Evolutionary conservation across 495 filamentous ascomycete genomes (phyloP).

Genomic region (Tuber umbilicatum): DNA sequence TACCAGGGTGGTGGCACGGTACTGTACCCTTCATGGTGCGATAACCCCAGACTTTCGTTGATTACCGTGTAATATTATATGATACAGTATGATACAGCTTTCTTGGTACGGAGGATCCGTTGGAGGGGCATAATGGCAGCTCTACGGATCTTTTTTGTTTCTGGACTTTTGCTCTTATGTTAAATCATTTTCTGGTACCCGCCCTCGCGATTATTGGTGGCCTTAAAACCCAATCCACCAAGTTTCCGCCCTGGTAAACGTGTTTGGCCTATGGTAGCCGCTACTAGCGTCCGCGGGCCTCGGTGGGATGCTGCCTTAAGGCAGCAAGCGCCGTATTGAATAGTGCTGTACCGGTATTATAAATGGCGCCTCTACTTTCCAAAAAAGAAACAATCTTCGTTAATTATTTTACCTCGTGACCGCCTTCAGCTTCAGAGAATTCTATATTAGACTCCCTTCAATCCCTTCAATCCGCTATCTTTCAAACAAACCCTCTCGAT

Average conservation of each 20-base stretch:
- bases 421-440: neutral
- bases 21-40: neutral
- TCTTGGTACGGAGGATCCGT: neutral
- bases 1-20: no score
- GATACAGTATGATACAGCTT: no score
- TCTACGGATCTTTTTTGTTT: neutral
- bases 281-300: neutral
- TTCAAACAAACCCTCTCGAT: neutral
- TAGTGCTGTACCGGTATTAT: neutral
- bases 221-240: neutral
- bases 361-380: neutral
- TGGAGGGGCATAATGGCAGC: neutral
- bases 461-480: neutral
- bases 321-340: neutral
- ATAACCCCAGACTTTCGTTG: neutral
- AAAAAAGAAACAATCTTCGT: neutral
- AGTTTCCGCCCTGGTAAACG: neutral
- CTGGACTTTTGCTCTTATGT: neutral
- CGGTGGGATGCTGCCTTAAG: neutral
- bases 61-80: neutral
- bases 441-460: neutral
- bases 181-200: no score
- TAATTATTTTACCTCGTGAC: neutral
- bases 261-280: neutral
- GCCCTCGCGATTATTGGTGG: neutral